phyloP scores from a whole-genome alignment of 2,329 filamentous ascomycete genomes.

The Fusarium armeniacum region DNA sequence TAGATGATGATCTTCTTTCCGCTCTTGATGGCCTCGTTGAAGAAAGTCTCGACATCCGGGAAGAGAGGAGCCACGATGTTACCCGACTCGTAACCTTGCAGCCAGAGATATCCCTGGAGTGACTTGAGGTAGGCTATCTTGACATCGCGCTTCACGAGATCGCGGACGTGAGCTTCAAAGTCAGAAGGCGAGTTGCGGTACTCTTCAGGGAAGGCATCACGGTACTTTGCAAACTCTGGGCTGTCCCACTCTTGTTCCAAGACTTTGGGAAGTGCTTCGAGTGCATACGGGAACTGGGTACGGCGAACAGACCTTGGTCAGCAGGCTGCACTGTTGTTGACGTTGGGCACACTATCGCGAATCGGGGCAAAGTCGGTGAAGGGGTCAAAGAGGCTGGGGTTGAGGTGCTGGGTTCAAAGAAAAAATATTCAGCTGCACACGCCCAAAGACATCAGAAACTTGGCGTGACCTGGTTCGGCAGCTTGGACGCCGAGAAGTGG shows the following conservation, averaged over 20 bases:
- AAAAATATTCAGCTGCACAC: slow-evolving; percentile 36
- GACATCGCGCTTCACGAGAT: slow-evolving; percentile 78
- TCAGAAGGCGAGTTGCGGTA: slow-evolving; percentile 70
- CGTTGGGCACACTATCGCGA: slow-evolving; percentile 21
- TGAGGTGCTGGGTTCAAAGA: slow-evolving; percentile 22
- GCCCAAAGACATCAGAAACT: slow-evolving; percentile 38
- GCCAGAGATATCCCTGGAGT: slow-evolving; percentile 85
- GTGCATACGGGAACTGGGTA: slow-evolving; percentile 80
- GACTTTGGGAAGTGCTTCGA: slow-evolving; percentile 74
- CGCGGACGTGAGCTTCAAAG: slow-evolving; percentile 75
- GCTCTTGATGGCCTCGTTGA: slow-evolving; percentile 69
- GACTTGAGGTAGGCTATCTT: slow-evolving; percentile 84
- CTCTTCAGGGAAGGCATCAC: slow-evolving; percentile 77
- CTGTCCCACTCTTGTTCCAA: slow-evolving; percentile 77
- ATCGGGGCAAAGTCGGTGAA: slow-evolving; percentile 49
- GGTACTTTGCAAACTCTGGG: slow-evolving; percentile 74
- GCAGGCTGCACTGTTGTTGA: slow-evolving; percentile 37
- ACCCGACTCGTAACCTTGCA: slow-evolving; percentile 78
- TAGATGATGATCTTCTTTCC: slow-evolving; percentile 79
- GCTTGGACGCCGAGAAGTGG: slow-evolving; percentile 27
- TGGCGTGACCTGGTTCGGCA: slow-evolving; percentile 41
- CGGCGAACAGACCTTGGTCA: slow-evolving; percentile 32
- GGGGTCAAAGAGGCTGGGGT: slow-evolving; percentile 30
- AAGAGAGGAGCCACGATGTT: slow-evolving; percentile 80
- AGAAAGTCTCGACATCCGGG: slow-evolving; percentile 76